These are phyloP conservation scores for Ramaria rubella DNA, from an alignment of 768 basidiomycete genomes.

Conservation along the genomic window DNA sequence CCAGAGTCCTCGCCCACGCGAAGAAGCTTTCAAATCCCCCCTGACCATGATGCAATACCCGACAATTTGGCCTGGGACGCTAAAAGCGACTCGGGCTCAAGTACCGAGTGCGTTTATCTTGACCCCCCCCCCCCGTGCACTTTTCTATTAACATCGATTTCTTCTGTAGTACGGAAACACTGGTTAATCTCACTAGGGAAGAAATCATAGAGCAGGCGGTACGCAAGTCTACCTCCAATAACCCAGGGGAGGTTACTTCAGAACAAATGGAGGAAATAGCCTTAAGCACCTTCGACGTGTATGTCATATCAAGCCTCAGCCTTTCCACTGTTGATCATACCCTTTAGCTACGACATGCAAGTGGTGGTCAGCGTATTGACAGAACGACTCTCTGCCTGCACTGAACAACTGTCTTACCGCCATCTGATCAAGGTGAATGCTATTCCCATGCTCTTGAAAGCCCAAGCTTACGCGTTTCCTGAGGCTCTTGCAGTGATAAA, in stretches of 20 bases:
- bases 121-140: neutral
- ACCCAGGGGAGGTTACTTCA: neutral
- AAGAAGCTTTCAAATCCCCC: neutral
- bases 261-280: neutral
- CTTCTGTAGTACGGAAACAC: neutral
- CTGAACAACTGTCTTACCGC: neutral
- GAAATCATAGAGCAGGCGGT: neutral
- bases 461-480: neutral
- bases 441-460: neutral
- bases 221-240: neutral
- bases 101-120: neutral
- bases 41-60: neutral
- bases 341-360: neutral
- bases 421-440: slow-evolving; percentile 5
- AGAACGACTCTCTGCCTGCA: neutral
- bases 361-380: neutral
- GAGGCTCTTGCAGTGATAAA: neutral
- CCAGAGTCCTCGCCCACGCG: neutral
- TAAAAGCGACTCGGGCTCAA: neutral
- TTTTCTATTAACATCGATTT: neutral
- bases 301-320: neutral
- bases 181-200: neutral
- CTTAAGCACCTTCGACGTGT: neutral
- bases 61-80: neutral
- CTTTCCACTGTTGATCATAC: neutral